Evolutionary conservation across 768 basidiomycete genomes (phyloP), one percentile per base, ranked within the genome.

Genomic region (Grammothele lineata): DNA sequence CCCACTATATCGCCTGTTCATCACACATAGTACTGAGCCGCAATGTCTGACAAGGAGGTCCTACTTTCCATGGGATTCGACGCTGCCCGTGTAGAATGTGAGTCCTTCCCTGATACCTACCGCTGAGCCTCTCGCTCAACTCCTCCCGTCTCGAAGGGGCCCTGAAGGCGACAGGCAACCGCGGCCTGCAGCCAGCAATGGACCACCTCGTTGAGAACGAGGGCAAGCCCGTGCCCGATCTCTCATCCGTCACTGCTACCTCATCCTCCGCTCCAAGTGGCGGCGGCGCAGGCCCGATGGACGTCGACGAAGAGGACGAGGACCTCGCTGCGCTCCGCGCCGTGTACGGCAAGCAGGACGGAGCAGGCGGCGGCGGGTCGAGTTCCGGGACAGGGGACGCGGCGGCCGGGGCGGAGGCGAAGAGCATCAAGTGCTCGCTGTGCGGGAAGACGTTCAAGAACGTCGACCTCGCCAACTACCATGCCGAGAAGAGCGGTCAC

Each of bases 401-500:
- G 4, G 48, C 5, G 21, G 37, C 37, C 10, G 45, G 36, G 5
- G 37, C 33, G 38, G 48, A 39, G 10, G 36, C 45, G 25, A 40
- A 89, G 86, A 90, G 85, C 61, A 88, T 92, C 70, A 87, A 83
- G 67, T 92, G 90, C 61, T 75, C 81, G 5, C 65, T 86, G 58
- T 95, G 93, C 63, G 80, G 84, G 50, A 96, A 96, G 70, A 73
- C 81, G 19, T 96, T 96, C 74, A 71, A 72, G 59, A 92, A 90
- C 56, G 85, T 88, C 0, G 89, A 88, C 2, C 71, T 95, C 14
- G 94, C 91, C 12, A 89, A 90, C 55, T 95, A 81, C 65, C 94
- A 96, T 58, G 94, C 92, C 0, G 92, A 94, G 66, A 92, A 92
- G 72, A 89, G 83, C 55, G 95, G 95, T 0, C 95, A 99, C 62